Evolutionary conservation across 768 basidiomycete genomes (phyloP), one percentile per base, ranked within the genome.

Genomic region (Pleurotus pulmonarius): DNA sequence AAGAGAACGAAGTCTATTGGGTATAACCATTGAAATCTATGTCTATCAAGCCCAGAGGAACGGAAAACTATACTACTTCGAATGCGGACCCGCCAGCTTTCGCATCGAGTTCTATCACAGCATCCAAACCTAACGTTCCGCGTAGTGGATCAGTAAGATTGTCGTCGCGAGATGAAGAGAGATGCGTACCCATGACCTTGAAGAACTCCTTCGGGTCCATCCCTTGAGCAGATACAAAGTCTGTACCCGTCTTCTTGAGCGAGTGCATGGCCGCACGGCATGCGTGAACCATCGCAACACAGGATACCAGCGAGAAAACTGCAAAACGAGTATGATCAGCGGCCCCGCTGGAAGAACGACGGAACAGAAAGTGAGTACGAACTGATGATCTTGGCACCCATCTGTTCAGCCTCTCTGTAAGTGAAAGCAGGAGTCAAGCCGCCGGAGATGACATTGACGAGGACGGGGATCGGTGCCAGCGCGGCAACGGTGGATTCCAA

Each of bases 311-410:
- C 8, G 87, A 89, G 67, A 90, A 90, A 64, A 90, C 86, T 89
- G 43, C 48, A 38, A 22, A 24, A 11, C 9, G 29, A 34, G 8
- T 11, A 11, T 34, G 2, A 11, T n/a, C 20, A 49, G 22, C 43
- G 47, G 52, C 22, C 47, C 29, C 16, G 12, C 0, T 39, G 24
- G 12, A 18, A 13, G 37, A 18, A 47, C 12, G 5, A 25, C 45
- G 20, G 18, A 20, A 12, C 29, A 7, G 3, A 49, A 7, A 3
- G 37, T 15, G 48, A 9, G 25, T 18, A 73, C 85, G 66, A 57
- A 88, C 88, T 89, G 68, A 89, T 89, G 49, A 90, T 83, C 67
- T 89, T 90, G 38, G 87, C 87, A n/a, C 88, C 88, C 65, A 80
- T 75, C 15, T 70, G 72, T 67, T 88, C 87, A 0, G 87, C 88